Conservation (phyloP, 371 early-diverging fungal species). For the Blastocladiella emersonii region DNA sequence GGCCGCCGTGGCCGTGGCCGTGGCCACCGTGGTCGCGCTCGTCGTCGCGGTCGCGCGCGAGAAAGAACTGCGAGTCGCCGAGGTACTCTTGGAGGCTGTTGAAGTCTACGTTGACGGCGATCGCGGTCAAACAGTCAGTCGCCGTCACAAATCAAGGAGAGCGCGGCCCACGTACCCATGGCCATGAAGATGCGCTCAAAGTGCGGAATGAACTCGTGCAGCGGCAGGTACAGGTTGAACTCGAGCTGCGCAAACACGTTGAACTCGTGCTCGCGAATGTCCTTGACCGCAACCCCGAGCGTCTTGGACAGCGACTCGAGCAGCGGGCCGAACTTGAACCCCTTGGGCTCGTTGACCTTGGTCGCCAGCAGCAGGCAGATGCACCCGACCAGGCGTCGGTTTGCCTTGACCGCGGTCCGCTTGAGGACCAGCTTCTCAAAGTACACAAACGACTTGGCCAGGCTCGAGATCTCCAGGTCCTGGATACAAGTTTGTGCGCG, state of each 20-base stretch:
- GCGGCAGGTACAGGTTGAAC: constrained; percentile 66
- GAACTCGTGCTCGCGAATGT: constrained; percentile 74
- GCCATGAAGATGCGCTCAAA: constrained; percentile 52
- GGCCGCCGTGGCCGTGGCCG: too few relatives aligned
- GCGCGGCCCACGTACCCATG: background rate
- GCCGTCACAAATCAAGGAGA: too few relatives aligned
- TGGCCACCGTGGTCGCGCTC: too few relatives aligned
- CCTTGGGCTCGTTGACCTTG: constrained; percentile 77
- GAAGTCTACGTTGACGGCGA: background rate
- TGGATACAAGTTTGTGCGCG: constrained; percentile 7
- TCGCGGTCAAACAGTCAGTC: background rate
- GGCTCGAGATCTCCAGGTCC: constrained; percentile 77
- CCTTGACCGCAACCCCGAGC: constrained; percentile 57
- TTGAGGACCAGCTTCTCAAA: constrained; percentile 78
- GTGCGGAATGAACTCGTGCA: constrained; percentile 72
- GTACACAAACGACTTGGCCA: constrained; percentile 77
- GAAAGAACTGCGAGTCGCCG: constrained; percentile 3
- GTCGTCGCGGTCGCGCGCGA: background rate
- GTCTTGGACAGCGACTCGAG: constrained; percentile 41
- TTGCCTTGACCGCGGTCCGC: constrained; percentile 23
- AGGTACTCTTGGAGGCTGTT: constrained; percentile 1
- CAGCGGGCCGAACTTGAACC: constrained; percentile 26
- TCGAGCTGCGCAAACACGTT: constrained; percentile 68
- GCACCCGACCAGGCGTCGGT: constrained; percentile 11
- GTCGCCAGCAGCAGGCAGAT: constrained; percentile 41